Evolutionary conservation across 2,329 filamentous ascomycete species (phyloP).

Genomic region (Venturia nashicola): DNA sequence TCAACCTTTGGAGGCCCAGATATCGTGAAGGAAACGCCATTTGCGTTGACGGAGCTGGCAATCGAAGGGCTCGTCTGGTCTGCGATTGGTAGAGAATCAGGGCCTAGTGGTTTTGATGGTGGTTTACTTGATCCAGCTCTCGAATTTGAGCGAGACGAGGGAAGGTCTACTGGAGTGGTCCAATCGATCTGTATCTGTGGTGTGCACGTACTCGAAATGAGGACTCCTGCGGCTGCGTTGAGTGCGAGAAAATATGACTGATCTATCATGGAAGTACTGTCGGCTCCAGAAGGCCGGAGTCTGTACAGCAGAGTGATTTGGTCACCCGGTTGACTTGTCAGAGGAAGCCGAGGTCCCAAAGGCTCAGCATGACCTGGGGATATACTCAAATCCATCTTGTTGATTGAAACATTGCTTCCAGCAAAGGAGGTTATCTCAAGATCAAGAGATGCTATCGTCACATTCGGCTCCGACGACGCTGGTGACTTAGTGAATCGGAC

Average conservation of each 20-base stretch:
- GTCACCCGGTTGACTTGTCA: slow-evolving; percentile 57
- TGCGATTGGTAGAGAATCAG: slow-evolving; percentile 3
- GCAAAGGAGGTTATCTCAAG: slow-evolving; percentile 62
- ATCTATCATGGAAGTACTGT: neutral
- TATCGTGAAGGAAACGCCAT: slow-evolving; percentile 63
- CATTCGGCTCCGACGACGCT: slow-evolving; percentile 35
- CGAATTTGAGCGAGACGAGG: slow-evolving; percentile 30
- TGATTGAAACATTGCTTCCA: slow-evolving; percentile 52
- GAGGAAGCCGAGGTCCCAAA: slow-evolving; percentile 42
- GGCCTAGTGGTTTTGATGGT: slow-evolving; percentile 7
- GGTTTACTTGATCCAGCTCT: neutral
- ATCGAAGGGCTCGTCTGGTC: neutral
- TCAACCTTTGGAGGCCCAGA: slow-evolving; percentile 47
- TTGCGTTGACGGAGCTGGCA: neutral
- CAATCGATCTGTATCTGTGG: slow-evolving; percentile 54
- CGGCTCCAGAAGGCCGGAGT: slow-evolving; percentile 35
- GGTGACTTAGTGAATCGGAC: slow-evolving; percentile 59
- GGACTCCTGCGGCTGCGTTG: slow-evolving; percentile 35
- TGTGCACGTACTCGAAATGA: slow-evolving; percentile 44
- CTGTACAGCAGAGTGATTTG: slow-evolving; percentile 65
- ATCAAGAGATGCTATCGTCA: slow-evolving; percentile 59
- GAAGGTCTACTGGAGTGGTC: slow-evolving; percentile 59
- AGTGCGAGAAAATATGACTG: neutral
- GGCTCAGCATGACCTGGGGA: slow-evolving; percentile 47
- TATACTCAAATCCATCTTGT: slow-evolving; percentile 45